Percentiles rank a stretch among this genome's conserved stretches.
phyloP scores from a whole-genome alignment of 192 early-diverging fungal species.

The Podila minutissima region DNA sequence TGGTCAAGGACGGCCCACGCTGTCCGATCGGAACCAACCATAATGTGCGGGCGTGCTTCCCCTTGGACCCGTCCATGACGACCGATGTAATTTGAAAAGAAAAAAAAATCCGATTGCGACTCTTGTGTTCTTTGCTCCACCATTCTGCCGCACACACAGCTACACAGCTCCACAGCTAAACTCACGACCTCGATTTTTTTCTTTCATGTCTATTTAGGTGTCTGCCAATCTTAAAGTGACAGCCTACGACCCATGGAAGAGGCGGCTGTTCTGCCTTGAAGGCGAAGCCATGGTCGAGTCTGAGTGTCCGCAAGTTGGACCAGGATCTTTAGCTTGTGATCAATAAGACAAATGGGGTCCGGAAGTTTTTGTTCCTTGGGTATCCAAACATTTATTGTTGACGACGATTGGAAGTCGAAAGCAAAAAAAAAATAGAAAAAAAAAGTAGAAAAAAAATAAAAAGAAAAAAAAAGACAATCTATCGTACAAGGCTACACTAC shows the following conservation, averaged over 20 bases:
- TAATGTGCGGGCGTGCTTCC: constrained; percentile 6
- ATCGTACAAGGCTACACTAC: too few relatives aligned
- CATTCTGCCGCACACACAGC: background rate
- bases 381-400: too few relatives aligned
- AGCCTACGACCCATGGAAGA: background rate
- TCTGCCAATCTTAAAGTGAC: constrained; percentile 4
- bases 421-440: background rate
- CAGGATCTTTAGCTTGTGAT: constrained; percentile 1
- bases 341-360: background rate
- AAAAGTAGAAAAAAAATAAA: background rate
- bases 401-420: background rate
- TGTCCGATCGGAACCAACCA: constrained; percentile 11
- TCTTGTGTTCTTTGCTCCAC: background rate
- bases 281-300: constrained; percentile 16
- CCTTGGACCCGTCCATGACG: background rate
- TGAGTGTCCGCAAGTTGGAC: constrained; percentile 4
- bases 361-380: background rate
- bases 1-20: background rate
- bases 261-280: constrained; percentile 11
- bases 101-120: too few relatives aligned
- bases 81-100: constrained; percentile 7
- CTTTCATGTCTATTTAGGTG: background rate
- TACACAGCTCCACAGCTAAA: background rate
- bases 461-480: background rate
- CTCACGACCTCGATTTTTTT: background rate